Evolutionary conservation across 805 yeast species (phyloP).

Genomic region (Cyberlindnera suaveolens): DNA sequence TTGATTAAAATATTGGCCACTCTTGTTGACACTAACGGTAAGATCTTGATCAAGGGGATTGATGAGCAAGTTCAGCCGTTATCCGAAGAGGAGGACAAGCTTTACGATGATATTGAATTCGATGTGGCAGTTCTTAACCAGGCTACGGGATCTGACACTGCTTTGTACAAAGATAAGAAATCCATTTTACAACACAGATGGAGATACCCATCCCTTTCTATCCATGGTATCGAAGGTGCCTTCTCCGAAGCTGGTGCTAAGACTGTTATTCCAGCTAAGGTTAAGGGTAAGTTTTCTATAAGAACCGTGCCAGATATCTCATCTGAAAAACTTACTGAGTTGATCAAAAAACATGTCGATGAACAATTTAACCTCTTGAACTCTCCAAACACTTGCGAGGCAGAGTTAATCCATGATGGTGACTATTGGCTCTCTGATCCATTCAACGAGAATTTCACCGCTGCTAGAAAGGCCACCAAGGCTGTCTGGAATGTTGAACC

Average conservation of each 20-base stretch:
- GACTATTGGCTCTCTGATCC: slow-evolving; percentile 96
- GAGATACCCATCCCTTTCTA: slow-evolving; percentile 94
- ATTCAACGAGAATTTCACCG: slow-evolving; percentile 83
- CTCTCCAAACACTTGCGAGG: slow-evolving; percentile 70
- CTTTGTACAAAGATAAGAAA: slow-evolving; percentile 70
- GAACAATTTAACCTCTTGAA: slow-evolving; percentile 57
- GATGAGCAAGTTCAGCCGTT: slow-evolving; percentile 93
- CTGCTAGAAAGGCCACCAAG: slow-evolving; percentile 92
- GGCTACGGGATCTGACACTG: slow-evolving; percentile 85
- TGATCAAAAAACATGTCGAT: slow-evolving; percentile 67
- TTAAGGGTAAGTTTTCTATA: slow-evolving; percentile 89
- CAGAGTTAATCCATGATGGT: slow-evolving; percentile 89
- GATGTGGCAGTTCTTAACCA: slow-evolving; percentile 76
- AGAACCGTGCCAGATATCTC: slow-evolving; percentile 96
- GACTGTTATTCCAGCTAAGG: slow-evolving; percentile 96
- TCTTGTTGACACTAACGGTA: slow-evolving; percentile 77
- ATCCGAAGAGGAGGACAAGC: slow-evolving; percentile 67
- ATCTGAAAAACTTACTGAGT: slow-evolving; percentile 66
- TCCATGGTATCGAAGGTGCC: slow-evolving; percentile 98
- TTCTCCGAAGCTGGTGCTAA: slow-evolving; percentile 93
- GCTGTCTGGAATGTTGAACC: slow-evolving; percentile 94
- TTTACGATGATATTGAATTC: slow-evolving; percentile 84
- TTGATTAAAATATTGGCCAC: slow-evolving; percentile 69
- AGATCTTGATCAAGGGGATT: slow-evolving; percentile 82
- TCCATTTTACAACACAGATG: slow-evolving; percentile 95